These are phyloP conservation scores for Suillus decipiens DNA, from an alignment of 768 basidiomycete species.

Conservation along the genomic window DNA sequence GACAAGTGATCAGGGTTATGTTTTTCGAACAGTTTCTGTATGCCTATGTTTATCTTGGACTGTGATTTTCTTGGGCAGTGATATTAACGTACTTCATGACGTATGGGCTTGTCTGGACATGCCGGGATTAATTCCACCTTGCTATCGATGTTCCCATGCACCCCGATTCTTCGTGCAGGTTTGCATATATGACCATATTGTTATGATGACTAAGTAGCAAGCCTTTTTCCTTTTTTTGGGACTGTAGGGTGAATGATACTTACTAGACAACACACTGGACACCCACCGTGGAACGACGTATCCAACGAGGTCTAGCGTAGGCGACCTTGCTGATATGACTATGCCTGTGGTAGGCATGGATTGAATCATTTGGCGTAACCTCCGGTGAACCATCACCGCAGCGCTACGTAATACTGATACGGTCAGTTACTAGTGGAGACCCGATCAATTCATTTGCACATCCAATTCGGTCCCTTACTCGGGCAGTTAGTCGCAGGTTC, in stretches of 20 bases:
- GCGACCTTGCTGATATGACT: neutral
- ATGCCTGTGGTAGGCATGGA: neutral
- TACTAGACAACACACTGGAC: neutral
- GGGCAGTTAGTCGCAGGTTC: neutral
- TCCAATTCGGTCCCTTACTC: neutral
- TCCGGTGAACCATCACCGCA: neutral
- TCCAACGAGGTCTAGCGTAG: neutral
- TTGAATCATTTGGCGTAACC: no score
- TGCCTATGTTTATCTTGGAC: slow-evolving; percentile 8
- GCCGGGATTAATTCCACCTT: slow-evolving; percentile 6
- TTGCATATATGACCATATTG: neutral
- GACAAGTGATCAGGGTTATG: slow-evolving; percentile 23
- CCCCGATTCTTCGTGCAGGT: neutral
- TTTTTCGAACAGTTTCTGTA: slow-evolving; percentile 2
- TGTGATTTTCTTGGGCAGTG: neutral
- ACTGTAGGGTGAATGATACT: neutral
- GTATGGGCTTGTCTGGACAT: slow-evolving; percentile 7
- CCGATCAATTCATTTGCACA: neutral
- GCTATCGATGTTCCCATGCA: slow-evolving; percentile 1
- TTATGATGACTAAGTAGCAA: neutral
- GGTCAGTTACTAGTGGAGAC: neutral
- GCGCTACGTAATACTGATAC: neutral
- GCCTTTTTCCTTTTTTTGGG: neutral
- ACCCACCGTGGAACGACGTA: neutral
- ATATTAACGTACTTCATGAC: slow-evolving; percentile 10